Base-by-base conservation (phyloP, 148 eudicot species). In the Silene conica region DNA sequence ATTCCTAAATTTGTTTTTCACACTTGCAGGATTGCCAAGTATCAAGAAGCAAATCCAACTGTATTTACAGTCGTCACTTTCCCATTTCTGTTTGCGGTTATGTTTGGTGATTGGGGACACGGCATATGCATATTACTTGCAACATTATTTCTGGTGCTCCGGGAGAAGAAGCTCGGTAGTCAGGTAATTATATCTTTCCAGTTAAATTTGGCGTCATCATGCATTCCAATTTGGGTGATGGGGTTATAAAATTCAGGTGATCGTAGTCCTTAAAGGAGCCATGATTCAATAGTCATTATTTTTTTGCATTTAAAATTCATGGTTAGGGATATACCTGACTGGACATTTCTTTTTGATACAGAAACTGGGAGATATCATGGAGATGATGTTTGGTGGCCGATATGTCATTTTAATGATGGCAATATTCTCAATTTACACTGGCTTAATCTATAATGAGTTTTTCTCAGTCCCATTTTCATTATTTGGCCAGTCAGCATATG, bases 31-130 rank as follows among this genome's bases (percentile, higher is more conserved):
- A 73, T 86, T 68, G 89, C 87, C 69, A 81, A 81, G 79, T 86
- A 86, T 77, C 89, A 82, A 80, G 89, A 86, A 82, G 89, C 85
- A 57, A 86, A 86, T 78, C 89, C 89, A 63, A 80, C 81, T 63
- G 87, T 86, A 20, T 86, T 64, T 72, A 86, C 89, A 20, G 72
- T 86, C 41, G 72, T 86, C 61, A 86, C 89, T 15, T 86, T 86
- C 77, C 89, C 89, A 50, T 86, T 86, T 74, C 81, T 86, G 76
- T 86, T 86, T 78, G 89, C 89, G 14, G 89, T 86, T 76, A 86
- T 86, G 89, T 86, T 86, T 82, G 89, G 89, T 63, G 89, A 86
- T 50, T 86, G 89, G 89, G 89, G 89, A 74, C 89, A 86, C 76
- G 89, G 89, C 58, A 76, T 86, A 84, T 86, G 89, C 70, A 63